Evolutionary conservation across 345 rosid genomes (phyloP).

Genomic region (Turnera subulata): DNA sequence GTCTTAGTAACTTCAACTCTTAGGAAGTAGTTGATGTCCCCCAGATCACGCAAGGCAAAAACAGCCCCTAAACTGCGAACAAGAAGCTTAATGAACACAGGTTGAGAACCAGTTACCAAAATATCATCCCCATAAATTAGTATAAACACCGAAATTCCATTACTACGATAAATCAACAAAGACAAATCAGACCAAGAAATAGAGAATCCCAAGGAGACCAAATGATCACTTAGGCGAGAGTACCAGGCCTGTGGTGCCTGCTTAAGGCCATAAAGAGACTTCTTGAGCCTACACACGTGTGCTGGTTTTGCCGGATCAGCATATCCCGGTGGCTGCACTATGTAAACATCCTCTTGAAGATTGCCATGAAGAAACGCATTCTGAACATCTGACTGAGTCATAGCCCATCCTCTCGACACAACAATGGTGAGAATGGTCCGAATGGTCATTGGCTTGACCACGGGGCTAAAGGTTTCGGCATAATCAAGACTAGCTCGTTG

Average conservation of each 20-base stretch:
- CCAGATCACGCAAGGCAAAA: too few species aligned
- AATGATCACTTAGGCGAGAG: background rate
- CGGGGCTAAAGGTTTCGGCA: background rate
- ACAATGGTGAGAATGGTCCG: background rate
- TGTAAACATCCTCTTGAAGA: too few species aligned
- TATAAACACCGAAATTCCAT: background rate
- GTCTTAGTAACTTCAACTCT: too few species aligned
- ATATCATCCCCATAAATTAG: constrained; percentile 1
- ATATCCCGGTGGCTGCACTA: too few species aligned
- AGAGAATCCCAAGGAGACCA: background rate
- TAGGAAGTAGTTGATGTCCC: too few species aligned
- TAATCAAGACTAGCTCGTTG: background rate
- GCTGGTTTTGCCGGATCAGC: too few species aligned
- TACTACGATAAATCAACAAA: background rate
- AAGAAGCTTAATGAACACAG: too few species aligned
- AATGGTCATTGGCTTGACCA: background rate
- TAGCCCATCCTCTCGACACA: background rate
- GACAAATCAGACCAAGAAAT: background rate
- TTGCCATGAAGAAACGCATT: background rate
- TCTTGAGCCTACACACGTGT: too few species aligned
- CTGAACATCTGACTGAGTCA: background rate
- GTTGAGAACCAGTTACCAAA: background rate
- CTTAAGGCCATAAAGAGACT: background rate
- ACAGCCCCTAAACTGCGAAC: too few species aligned
- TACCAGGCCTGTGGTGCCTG: background rate